phyloP scores from a whole-genome alignment of 1,139 yeast species.

The Taphrina confusa region DNA sequence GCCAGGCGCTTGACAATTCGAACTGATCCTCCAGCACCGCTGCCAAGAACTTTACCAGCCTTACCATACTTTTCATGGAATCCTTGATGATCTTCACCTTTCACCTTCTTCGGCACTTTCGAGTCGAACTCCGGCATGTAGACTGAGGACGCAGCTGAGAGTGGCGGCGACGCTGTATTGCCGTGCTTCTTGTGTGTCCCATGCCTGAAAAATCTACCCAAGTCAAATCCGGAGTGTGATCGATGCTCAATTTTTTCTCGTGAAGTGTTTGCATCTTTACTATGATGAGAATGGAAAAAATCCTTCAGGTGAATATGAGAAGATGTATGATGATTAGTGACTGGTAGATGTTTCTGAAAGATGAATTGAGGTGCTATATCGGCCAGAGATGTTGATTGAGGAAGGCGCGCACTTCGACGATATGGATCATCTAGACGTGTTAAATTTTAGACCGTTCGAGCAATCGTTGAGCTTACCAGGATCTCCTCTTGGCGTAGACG shows the following conservation, averaged over 20 bases:
- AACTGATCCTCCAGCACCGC: constrained; percentile 98
- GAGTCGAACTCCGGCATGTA: constrained; percentile 34
- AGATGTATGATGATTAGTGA: constrained; percentile 8
- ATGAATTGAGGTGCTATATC: constrained; percentile 48
- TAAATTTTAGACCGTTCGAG: background rate
- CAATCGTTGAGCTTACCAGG: constrained; percentile 12
- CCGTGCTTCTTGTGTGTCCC: constrained; percentile 11
- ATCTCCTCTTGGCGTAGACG: constrained; percentile 25
- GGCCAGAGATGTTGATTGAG: constrained; percentile 43
- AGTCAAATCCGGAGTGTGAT: constrained; percentile 30
- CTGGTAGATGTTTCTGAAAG: constrained; percentile 42
- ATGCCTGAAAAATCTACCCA: constrained; percentile 31
- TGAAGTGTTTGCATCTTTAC: background rate
- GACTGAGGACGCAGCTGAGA: constrained; percentile 14
- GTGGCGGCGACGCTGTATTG: constrained; percentile 18
- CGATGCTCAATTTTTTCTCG: constrained; percentile 26
- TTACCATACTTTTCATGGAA: constrained; percentile 83
- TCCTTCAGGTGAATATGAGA: constrained; percentile 33
- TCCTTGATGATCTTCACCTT: constrained; percentile 45
- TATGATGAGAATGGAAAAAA: constrained; percentile 26
- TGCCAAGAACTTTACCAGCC: constrained; percentile 84
- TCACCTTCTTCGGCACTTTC: constrained; percentile 32
- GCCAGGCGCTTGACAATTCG: constrained; percentile 77
- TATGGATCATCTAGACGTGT: constrained; percentile 45
- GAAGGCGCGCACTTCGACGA: constrained; percentile 45